Percentiles rank a stretch among this genome's conserved stretches.
These are phyloP conservation scores for Taiozyma sp. DNA, from an alignment of 1,139 yeast genomes.

Conservation along the genomic window DNA sequence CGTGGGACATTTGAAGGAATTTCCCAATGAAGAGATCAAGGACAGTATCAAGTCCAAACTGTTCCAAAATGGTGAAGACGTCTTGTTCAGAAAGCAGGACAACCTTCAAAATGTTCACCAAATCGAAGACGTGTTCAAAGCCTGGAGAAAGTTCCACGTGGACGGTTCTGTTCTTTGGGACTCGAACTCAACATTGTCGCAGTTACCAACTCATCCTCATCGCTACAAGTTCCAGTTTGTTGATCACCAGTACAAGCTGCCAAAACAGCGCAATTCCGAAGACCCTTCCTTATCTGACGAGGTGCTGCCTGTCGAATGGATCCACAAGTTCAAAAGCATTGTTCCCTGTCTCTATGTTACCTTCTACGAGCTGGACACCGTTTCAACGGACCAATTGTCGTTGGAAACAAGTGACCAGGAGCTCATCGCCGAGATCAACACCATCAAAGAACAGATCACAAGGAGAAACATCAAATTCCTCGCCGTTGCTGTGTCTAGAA, in stretches of 20 bases:
- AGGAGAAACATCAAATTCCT: slow-evolving; percentile 28
- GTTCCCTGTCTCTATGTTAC: slow-evolving; percentile 40
- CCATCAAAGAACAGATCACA: slow-evolving; percentile 29
- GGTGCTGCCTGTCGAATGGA: slow-evolving; percentile 40
- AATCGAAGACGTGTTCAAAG: slow-evolving; percentile 23
- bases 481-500: slow-evolving; percentile 27
- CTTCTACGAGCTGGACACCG: slow-evolving; percentile 30
- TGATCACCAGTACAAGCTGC: slow-evolving; percentile 22
- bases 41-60: slow-evolving; percentile 7
- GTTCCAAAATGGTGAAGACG: slow-evolving; percentile 12
- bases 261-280: slow-evolving; percentile 10
- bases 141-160: slow-evolving; percentile 24
- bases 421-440: slow-evolving; percentile 31
- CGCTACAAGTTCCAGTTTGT: slow-evolving; percentile 26
- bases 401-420: slow-evolving; percentile 25
- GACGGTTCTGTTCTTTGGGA: slow-evolving; percentile 27
- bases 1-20: slow-evolving; percentile 17
- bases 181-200: slow-evolving; percentile 20
- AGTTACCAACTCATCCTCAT: slow-evolving; percentile 15
- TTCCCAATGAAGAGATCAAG: slow-evolving; percentile 15
- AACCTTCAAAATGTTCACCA: slow-evolving; percentile 15
- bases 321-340: slow-evolving; percentile 38
- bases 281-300: slow-evolving; percentile 31
- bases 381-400: not conserved
- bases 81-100: slow-evolving; percentile 23